Evolutionary conservation across 129 eudicot genomes (phyloP), one percentile per base, ranked within the genome.

Genomic region (Pulicaria dysenterica): DNA sequence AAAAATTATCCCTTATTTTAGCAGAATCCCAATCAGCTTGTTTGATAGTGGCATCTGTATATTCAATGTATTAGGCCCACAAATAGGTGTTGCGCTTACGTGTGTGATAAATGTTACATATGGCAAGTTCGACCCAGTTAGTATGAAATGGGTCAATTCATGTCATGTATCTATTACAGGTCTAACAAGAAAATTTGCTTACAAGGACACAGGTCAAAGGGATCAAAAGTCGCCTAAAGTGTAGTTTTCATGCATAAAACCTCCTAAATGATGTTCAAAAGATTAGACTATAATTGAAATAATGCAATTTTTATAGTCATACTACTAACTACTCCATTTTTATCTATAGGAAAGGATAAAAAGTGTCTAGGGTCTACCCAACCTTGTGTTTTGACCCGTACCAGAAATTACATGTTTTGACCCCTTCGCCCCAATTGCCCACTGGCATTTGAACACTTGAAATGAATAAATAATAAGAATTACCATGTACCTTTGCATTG

Each of bases 11-110:
- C 78, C 87, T 84, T 51, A 82, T 81, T 91, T 85, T 95, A 60
- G 75, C 62, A 19, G 85, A 49, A 56, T 95, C 97, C 99, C 99
- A 95, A 70, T 85, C 81, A 31, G 99, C 94, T 77, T 87, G 98
- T 64, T 79, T 82, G 70, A 95, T 82, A 62, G 82, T 43, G 59
- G 86, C 91, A 83, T 95, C 99, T 95, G 85, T 76, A 64, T 70
- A 77, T n/a, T 36, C 12, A 14, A 64, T 40, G 44, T 36, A 17
- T 46, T 67, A 65, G 68, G 66, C 19, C 6, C 46, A 41, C 50
- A 50, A 50, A 13, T 2, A 38, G 34, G 41, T 36, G 16, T 47
- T 5, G 58, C n/a, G 77, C 46, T 14, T 37, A 12, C 5, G 47
- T 72, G 46, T 41, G 53, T 37, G 43, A 67, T 39, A 49, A 34